Percentiles rank a stretch among this genome's conserved stretches.
Evolutionary conservation across 2,329 filamentous ascomycete species (phyloP).

Genomic region (Sarocladiaceae sp.): DNA sequence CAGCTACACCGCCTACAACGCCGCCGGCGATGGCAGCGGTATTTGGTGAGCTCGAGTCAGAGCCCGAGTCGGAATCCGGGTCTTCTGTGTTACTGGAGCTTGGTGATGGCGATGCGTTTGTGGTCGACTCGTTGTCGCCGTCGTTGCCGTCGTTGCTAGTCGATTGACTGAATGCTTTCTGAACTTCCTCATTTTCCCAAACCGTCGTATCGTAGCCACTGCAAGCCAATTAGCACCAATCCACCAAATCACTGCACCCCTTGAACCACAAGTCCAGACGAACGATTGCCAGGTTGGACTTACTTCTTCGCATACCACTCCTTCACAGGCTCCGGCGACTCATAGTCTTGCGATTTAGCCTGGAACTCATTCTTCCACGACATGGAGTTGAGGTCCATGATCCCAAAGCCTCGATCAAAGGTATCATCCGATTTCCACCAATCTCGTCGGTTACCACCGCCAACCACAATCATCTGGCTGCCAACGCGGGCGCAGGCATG

Average conservation of each 20-base stretch:
- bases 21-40: slow-evolving; percentile 1
- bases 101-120: not conserved
- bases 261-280: not conserved
- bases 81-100: too few relatives aligned
- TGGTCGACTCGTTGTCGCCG: not conserved
- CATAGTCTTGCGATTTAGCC: not conserved
- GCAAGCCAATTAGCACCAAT: not conserved
- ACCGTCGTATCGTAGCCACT: slow-evolving; percentile 5
- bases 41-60: not conserved
- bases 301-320: slow-evolving; percentile 3
- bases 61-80: not conserved
- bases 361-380: slow-evolving; percentile 1
- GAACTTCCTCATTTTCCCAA: not conserved
- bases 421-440: not conserved
- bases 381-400: slow-evolving; percentile 4
- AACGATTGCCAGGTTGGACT: not conserved
- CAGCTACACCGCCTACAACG: not conserved
- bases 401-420: not conserved
- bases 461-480: slow-evolving; percentile 8
- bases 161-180: slow-evolving; percentile 4
- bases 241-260: not conserved
- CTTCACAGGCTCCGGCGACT: not conserved
- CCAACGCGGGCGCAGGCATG: not conserved
- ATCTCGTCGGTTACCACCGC: not conserved
- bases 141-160: too few relatives aligned